Evolutionary conservation across 768 basidiomycete species (phyloP), one percentile per base, ranked within the genome.

Genomic region (Serendipita sp.): DNA sequence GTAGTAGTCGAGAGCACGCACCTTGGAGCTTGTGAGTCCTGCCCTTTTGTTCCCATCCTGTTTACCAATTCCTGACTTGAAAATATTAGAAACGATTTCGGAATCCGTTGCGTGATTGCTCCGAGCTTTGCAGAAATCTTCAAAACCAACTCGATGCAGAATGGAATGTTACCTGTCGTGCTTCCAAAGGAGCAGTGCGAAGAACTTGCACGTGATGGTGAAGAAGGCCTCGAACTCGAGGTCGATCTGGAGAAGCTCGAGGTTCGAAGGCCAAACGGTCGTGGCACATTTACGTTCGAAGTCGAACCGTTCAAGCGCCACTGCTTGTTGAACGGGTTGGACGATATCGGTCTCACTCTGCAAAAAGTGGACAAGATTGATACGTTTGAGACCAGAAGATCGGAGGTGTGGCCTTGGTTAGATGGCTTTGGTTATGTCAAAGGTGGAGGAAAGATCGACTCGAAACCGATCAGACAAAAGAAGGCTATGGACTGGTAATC

Each of bases 331-430:
- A 93, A 99, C 71, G 96, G 96, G 37, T 77, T 98, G 68, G 96
- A 99, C 73, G 96, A 97, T 71, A 95, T 99, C 68, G 93, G 88
- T 47, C 78, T 99, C 74, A 99, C 96, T 48, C 78, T 99, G 78
- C 85, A 90, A 74, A 86, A 85, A 72, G 84, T 79, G 37, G 76
- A 76, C 8, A 73, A 79, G n/a, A 96, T 99, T 68, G 78, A 80
- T 66, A 69, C 74, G 47, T 99, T 97, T 70, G 96, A 99, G 80
- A 71, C 80, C 71, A 81, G 81, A 70, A 76, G 96, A 68, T 87
- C 84, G 32, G 77, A 83, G 70, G 73, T 77, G 65, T 98, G 93
- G 92, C 89, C 96, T 3, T 99, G 96, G 96, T 76, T 97, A 73
- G 91, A 99, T 71, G 96, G 95, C 41, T 89, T 95, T 67, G 92